phyloP scores from a whole-genome alignment of 441 rosid genomes.

The Manihot esculenta region DNA sequence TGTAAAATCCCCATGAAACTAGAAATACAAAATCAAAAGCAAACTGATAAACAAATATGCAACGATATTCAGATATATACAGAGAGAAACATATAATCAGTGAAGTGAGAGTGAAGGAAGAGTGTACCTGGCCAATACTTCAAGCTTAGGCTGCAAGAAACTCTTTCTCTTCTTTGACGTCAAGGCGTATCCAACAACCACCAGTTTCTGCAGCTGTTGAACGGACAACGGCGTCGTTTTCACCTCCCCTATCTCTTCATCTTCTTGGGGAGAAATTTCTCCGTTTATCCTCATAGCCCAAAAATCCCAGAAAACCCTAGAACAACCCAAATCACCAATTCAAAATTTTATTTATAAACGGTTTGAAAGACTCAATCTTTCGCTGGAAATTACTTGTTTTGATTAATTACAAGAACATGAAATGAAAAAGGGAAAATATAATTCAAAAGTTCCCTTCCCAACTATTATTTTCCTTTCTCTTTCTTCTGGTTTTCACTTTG shows the following conservation, averaged over 20 bases:
- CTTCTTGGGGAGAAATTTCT: conserved; percentile 33
- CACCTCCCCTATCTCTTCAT: conserved; percentile 26
- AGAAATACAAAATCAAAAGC: not conserved
- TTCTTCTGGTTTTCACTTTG: too few relatives aligned
- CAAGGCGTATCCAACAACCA: conserved; percentile 82
- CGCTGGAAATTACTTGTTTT: not conserved
- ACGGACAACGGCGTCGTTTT: conserved; percentile 17
- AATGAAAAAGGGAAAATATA: not conserved
- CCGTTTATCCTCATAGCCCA: conserved; percentile 59
- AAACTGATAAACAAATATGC: not conserved
- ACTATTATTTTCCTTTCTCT: too few relatives aligned
- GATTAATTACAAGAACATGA: conserved; percentile 8
- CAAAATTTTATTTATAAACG: not conserved
- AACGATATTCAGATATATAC: not conserved
- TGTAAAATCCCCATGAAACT: not conserved
- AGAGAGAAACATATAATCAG: not conserved
- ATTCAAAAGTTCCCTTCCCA: not conserved
- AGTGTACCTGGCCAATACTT: conserved; percentile 69
- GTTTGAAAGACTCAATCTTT: conserved; percentile 11
- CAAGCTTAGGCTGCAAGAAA: conserved; percentile 88
- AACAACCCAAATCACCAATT: not conserved
- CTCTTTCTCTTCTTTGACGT: conserved; percentile 87
- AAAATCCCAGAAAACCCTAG: conserved; percentile 11
- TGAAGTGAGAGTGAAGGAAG: not conserved
- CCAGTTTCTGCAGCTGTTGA: conserved; percentile 38